These are phyloP conservation scores for Eragrostis nindensis DNA, from an alignment of 176 grass and related monocot genomes.

Conservation along the genomic window DNA sequence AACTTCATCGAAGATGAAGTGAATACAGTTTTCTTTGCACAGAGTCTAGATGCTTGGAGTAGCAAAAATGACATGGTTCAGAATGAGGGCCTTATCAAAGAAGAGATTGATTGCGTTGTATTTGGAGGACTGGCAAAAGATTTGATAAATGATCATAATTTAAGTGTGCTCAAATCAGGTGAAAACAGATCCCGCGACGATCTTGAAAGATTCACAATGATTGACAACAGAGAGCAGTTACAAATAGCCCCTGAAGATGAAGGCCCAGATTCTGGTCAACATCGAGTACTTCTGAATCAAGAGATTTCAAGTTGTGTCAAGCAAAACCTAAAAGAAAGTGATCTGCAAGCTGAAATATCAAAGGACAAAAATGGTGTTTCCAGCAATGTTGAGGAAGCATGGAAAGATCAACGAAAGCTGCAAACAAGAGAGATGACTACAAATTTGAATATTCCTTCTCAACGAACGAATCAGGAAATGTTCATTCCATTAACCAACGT, in stretches of 20 bases:
- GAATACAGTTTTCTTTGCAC: neutral
- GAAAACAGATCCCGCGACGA: too few species aligned
- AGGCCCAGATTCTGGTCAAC: slow-evolving; percentile 28
- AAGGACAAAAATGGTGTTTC: neutral
- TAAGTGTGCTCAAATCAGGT: too few species aligned
- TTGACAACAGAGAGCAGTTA: too few species aligned
- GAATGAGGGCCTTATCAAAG: too few species aligned
- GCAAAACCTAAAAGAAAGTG: slow-evolving; percentile 6
- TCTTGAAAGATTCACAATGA: too few species aligned
- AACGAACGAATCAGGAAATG: neutral
- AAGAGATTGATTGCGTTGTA: too few species aligned
- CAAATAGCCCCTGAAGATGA: too few species aligned
- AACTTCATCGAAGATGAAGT: slow-evolving; percentile 28
- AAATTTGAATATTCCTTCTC: slow-evolving; percentile 5
- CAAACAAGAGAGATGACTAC: neutral
- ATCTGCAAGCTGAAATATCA: slow-evolving; percentile 24
- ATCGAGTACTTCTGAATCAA: neutral
- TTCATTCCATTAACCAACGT: slow-evolving; percentile 14
- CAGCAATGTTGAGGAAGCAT: slow-evolving; percentile 41
- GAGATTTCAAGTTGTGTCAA: slow-evolving; percentile 3
- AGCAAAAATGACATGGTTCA: too few species aligned
- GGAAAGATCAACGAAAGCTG: neutral
- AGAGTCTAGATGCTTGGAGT: slow-evolving; percentile 27
- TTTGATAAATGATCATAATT: too few species aligned
- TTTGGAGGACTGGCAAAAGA: too few species aligned